Evolutionary conservation across 1,284 basidiomycete species (phyloP).

Genomic region (Ceratobasidium sp.): DNA sequence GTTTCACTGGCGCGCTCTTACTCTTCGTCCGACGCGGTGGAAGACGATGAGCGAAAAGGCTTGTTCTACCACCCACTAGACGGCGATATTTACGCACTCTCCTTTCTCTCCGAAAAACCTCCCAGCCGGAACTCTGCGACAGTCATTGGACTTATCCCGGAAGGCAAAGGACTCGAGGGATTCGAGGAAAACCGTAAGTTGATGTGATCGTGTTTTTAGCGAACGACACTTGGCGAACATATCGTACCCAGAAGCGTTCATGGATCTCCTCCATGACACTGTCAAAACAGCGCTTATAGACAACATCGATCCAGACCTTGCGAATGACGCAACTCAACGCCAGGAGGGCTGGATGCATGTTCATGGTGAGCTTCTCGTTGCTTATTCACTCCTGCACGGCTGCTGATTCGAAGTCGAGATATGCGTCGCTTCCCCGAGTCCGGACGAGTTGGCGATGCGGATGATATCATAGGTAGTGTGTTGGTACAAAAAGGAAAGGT

Average conservation of each 20-base stretch:
- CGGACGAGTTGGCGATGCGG: conserved; percentile 75
- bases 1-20: conserved; percentile 12
- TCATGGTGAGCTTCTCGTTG: conserved; percentile 63
- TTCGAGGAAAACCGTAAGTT: conserved; percentile 38
- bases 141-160: conserved; percentile 31
- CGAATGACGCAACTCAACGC: conserved; percentile 69
- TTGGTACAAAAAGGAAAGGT: conserved; percentile 75
- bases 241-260: conserved; percentile 63
- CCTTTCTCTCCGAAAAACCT: conserved; percentile 31
- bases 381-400: not conserved
- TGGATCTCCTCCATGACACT: conserved; percentile 67
- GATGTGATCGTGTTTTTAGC: not conserved
- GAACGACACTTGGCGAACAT: not conserved
- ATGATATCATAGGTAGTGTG: conserved; percentile 81
- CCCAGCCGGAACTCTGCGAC: conserved; percentile 22
- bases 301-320: conserved; percentile 71
- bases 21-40: conserved; percentile 10
- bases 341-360: conserved; percentile 86
- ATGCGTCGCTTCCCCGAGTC: conserved; percentile 72
- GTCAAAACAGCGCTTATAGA: conserved; percentile 66
- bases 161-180: conserved; percentile 24
- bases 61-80: conserved; percentile 38
- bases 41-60: conserved; percentile 34
- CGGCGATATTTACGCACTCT: conserved; percentile 27
- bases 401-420: conserved; percentile 59